Evolutionary conservation across 2,329 filamentous ascomycete genomes (phyloP), one percentile per base, ranked within the genome.

Genomic region (Cytospora chrysosperma): DNA sequence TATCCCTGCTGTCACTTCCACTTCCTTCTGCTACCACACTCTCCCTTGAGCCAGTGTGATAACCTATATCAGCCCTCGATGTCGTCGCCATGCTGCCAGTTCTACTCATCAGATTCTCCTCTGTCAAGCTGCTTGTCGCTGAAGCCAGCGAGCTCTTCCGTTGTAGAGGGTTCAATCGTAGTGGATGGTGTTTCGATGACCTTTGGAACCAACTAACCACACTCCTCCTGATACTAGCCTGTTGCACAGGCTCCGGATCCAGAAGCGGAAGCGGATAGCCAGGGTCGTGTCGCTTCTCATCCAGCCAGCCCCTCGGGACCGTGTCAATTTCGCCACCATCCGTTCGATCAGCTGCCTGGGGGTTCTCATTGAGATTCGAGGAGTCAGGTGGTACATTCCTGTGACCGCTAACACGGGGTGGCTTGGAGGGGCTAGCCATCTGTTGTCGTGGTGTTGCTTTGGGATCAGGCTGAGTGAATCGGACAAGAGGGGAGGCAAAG

Each of bases 201-300:
- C 64, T 30, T 47, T 53, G 49, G 49, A 66, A 56, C 65, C 65
- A 66, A 34, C 55, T 62, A 13, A 40, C 62, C 21, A 64, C 43
- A 15, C 62, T 65, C 26, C 19, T 65, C n/a, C 65, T 54, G 4
- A 64, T 51, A n/a, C 17, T 49, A 2, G 62, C 62, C 57, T 64
- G 64, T 30, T 60, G 53, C 10, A 64, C 37, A 3, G 53, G 54
- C 9, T 59, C 27, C 1, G 57, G 62, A n/a, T 61, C 54, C 7
- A 61, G 37, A 15, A 64, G 5, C 6, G 64, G 50, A 7, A 61
- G 24, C 3, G 62, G 50, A 19, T 59, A 40, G 26, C 51, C 12
- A 7, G 61, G 58, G 19, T 64, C 64, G 0, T 53, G 58, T 27
- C 55, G 50, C 47, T 66, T 66, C 62, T 66, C 65, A 24, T 57